Conservation (phyloP, 106 monocot species). For the Acanthochlamys bracteata region DNA sequence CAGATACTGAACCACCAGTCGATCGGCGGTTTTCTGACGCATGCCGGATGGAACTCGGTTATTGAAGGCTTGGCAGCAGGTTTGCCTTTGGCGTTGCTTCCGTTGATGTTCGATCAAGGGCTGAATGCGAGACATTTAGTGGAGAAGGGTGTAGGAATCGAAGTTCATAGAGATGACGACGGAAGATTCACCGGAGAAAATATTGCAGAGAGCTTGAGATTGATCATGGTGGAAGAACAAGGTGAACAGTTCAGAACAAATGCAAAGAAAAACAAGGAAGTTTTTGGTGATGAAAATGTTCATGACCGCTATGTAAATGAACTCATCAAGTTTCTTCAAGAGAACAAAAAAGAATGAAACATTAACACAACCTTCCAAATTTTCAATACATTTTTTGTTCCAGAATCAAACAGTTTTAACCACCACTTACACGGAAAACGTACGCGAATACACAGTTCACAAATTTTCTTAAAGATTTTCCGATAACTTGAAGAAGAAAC, state of each 20-base stretch:
- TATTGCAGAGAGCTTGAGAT: constrained; percentile 27
- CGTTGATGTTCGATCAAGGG: constrained; percentile 41
- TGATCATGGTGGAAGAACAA: constrained; percentile 25
- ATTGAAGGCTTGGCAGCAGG: constrained; percentile 25
- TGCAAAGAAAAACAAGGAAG: not conserved
- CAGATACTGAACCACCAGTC: constrained; percentile 19
- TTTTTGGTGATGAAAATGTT: constrained; percentile 13
- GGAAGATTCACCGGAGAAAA: constrained; percentile 26
- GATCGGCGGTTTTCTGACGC: constrained; percentile 31
- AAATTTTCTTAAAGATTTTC: too few species aligned
- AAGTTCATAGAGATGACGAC: constrained; percentile 32
- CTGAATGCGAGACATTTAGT: constrained; percentile 29
- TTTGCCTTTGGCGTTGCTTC: constrained; percentile 23
- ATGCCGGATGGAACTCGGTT: constrained; percentile 23
- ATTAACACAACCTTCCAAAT: too few species aligned
- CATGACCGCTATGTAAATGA: constrained; percentile 13
- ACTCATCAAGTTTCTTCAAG: constrained; percentile 1
- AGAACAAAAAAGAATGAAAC: not conserved
- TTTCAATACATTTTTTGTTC: too few species aligned
- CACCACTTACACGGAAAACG: too few species aligned
- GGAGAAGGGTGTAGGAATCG: constrained; percentile 27
- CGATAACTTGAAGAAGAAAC: too few species aligned
- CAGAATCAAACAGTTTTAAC: too few species aligned
- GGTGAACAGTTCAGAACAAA: constrained; percentile 9
- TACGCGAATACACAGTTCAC: too few species aligned